Base-by-base conservation (phyloP, 2,329 filamentous ascomycete species). In the Talaromyces sp. region DNA sequence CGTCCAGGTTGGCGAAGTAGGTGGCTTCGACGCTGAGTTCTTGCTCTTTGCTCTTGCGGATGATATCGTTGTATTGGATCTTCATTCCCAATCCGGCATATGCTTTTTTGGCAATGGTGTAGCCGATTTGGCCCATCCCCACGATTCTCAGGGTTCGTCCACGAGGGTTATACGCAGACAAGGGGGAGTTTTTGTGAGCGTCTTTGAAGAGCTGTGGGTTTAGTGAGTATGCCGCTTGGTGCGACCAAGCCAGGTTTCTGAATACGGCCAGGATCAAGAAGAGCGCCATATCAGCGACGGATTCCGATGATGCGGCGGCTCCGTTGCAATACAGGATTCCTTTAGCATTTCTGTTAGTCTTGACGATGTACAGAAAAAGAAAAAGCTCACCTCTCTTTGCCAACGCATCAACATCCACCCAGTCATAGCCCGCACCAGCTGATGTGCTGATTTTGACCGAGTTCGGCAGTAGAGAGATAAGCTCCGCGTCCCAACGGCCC, bases 391-490 rank as follows among this genome's bases (percentile, higher is more conserved):
- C 58, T n/a, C 53, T 19, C 26, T 57, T 50, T 24, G 61, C 80
- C 57, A 85, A 73, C 0, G 73, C 70, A 41, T 80, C 74, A 0
- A 82, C 85, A 64, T 88, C 83, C 0, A 83, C 85, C 85, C 85
- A 88, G 71, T 88, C 85, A 67, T 85, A 88, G 19, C 86, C 81
- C 4, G 86, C 85, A 17, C 86, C 86, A 5, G 86, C 86, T 58
- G 82, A 85, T 50, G 86, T 84, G 73, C 86, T 88, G 31, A 89
- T 82, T 63, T 79, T 80, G 64, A 85, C 82, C 27, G 77, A 81
- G 1, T 69, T 48, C 0, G 86, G 86, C 4, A 89, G 72, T 21
- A 85, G 71, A 1, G 68, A 67, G 41, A 88, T 83, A 19, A 88
- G 71, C 67, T 88, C 85, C 21, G 75, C 68, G 65, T 88, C 82